Evolutionary conservation across 768 basidiomycete genomes (phyloP).

Genomic region (Tylopilus intermedius): DNA sequence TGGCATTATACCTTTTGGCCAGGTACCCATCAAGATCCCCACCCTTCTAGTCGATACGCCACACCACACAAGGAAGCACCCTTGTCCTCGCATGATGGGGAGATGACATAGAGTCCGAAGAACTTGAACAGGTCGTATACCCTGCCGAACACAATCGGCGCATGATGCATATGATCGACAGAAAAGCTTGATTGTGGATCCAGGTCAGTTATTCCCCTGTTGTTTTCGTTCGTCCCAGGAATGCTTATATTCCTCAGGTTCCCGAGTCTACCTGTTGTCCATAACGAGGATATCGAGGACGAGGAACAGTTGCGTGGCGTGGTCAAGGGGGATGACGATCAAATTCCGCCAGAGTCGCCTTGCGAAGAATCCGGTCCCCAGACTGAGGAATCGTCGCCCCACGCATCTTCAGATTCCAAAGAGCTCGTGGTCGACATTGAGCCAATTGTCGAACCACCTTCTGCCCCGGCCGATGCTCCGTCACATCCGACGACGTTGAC

Average conservation of each 20-base stretch:
- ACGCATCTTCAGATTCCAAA: constrained; percentile 54
- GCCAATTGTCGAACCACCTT: constrained; percentile 47
- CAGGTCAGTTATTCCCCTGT: constrained; percentile 42
- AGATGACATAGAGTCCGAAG: constrained; percentile 42
- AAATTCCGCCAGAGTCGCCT: constrained; percentile 49
- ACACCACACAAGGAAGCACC: constrained; percentile 61
- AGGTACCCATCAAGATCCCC: constrained; percentile 47
- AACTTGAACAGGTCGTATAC: constrained; percentile 46
- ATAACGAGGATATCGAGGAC: constrained; percentile 46
- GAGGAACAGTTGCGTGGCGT: constrained; percentile 34
- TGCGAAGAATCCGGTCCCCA: constrained; percentile 41
- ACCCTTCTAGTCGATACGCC: constrained; percentile 67
- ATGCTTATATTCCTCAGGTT: constrained; percentile 27
- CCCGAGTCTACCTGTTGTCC: constrained; percentile 58
- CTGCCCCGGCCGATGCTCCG: constrained; percentile 43
- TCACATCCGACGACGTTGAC: constrained; percentile 44
- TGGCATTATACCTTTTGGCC: constrained; percentile 39
- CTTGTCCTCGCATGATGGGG: constrained; percentile 33
- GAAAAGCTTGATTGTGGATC: constrained; percentile 69
- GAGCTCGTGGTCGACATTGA: constrained; percentile 62
- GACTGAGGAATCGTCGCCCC: constrained; percentile 50
- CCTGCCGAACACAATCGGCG: constrained; percentile 51
- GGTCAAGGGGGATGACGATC: constrained; percentile 42
- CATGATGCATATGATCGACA: constrained; percentile 40
- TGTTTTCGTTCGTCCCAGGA: constrained; percentile 5